Base-by-base conservation (phyloP, 371 early-diverging fungal genomes). In the Circinella minor region DNA sequence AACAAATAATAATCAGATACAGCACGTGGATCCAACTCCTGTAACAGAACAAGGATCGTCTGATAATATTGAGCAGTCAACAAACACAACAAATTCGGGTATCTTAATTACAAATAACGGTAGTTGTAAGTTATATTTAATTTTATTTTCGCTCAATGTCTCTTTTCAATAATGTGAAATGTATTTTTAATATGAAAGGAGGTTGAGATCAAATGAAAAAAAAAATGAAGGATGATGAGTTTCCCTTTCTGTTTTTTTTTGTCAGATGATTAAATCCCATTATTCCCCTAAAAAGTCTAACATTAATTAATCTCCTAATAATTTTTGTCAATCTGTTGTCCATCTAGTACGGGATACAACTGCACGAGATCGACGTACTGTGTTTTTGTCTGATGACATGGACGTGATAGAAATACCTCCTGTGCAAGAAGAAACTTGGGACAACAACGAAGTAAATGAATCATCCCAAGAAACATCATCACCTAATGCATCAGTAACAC, bases 301-400 rank as follows among this genome's bases (percentile, higher is more conserved):
- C 38, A 43, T 57, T 39, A 43, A 43, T 43, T 43, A 6, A 43
- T 43, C 11, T 43, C 43, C 11, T 11, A 27, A 27, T 3, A 11
- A 43, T 43, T 43, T 43, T 9, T 43, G 6, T 43, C 11, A 43
- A 1, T 43, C 0, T 43, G 11, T 27, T 43, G 43, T 6, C 43
- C 43, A 43, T 9, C 9, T 60, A 67, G 70, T 74, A 57, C 67
- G 61, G 13, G 74, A 74, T 57, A 34, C 70, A 51, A 39, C 65
- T 7, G 62, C 69, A 61, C 69, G 74, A 48, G 74, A 74, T 70
- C 74, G 71, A 10, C 70, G 74, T 36, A 74, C 74, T 43, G 71
- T 74, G 7, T 61, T 74, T 55, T 63, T 70, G 13, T 49, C 70
- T 6, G 55, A 64, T 47, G 63, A 67, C 36, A 55, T 67, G 67